Percentiles rank a stretch among this genome's conserved stretches.
Conservation (phyloP, 2,329 filamentous ascomycete species). For the Botrytis cinerea region DNA sequence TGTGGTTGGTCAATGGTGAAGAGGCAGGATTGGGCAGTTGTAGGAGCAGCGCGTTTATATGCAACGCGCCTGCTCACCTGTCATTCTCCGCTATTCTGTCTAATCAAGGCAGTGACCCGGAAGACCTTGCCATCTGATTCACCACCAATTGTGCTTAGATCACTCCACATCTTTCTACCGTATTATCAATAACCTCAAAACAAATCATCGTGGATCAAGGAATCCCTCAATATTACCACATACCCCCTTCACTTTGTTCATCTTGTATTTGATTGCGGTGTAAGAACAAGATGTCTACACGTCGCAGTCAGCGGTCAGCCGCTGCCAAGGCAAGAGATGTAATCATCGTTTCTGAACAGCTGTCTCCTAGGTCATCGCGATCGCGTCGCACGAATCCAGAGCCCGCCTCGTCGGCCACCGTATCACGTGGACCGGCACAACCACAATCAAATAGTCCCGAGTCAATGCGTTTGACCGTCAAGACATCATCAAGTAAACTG, state of each 20-base stretch:
- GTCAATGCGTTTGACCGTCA: conserved; percentile 42
- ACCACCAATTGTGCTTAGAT: conserved; percentile 23
- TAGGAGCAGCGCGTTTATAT: conserved; percentile 27
- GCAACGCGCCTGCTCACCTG: conserved; percentile 26
- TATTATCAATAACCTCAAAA: conserved; percentile 22
- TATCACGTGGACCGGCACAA: conserved; percentile 39
- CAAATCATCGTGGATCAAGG: conserved; percentile 20
- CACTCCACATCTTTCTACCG: conserved; percentile 11
- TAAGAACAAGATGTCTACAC: conserved; percentile 34
- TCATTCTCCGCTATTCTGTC: conserved; percentile 27
- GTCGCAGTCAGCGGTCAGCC: conserved; percentile 39
- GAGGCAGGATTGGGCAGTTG: conserved; percentile 9
- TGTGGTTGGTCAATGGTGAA: conserved; percentile 16
- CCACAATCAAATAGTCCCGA: conserved; percentile 33
- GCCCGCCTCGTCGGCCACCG: conserved; percentile 35
- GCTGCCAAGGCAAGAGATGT: conserved; percentile 36
- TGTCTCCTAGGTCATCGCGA: conserved; percentile 36
- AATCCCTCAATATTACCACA: conserved; percentile 18
- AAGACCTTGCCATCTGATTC: conserved; percentile 30
- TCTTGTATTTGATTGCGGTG: conserved; percentile 22
- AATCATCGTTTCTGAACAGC: conserved; percentile 37
- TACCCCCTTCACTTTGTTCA: conserved; percentile 13
- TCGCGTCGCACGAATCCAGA: conserved; percentile 38
- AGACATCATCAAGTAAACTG: conserved; percentile 42
- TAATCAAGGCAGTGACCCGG: conserved; percentile 34